These are phyloP conservation scores for Serendipita sp. DNA, from an alignment of 768 basidiomycete species.

Conservation along the genomic window DNA sequence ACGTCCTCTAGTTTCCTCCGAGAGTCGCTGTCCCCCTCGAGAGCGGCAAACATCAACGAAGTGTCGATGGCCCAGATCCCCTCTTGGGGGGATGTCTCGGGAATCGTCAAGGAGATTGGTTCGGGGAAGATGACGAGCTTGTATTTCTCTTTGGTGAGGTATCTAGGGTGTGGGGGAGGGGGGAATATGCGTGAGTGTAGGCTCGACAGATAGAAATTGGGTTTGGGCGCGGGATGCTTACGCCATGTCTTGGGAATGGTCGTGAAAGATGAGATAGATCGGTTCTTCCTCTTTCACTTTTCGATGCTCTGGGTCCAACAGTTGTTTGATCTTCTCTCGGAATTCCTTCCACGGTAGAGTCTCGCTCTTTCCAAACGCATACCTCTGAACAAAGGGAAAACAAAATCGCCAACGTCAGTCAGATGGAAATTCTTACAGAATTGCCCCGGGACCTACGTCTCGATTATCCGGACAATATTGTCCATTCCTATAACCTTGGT, in stretches of 20 bases:
- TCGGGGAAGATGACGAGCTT: conserved; percentile 35
- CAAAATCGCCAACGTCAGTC: too few species aligned
- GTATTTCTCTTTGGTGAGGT: conserved; percentile 3
- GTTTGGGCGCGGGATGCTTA: conserved; percentile 16
- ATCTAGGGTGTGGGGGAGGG: too few species aligned
- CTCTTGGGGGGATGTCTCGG: conserved; percentile 33
- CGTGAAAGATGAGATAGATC: conserved; percentile 69
- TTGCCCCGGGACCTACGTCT: conserved; percentile 25
- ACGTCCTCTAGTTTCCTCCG: conserved; percentile 41
- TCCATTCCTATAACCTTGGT: conserved; percentile 38
- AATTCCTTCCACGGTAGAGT: conserved; percentile 34
- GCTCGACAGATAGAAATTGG: too few species aligned
- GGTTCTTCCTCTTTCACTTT: conserved; percentile 28
- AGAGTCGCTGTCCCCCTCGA: conserved; percentile 46
- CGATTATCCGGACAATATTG: conserved; percentile 47
- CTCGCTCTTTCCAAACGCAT: conserved; percentile 42
- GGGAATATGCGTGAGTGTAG: too few species aligned
- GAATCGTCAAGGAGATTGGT: conserved; percentile 37
- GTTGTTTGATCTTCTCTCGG: conserved; percentile 31
- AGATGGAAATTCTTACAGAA: too few species aligned
- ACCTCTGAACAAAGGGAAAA: background rate
- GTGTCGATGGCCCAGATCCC: conserved; percentile 60
- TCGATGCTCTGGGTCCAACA: conserved; percentile 25
- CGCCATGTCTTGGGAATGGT: conserved; percentile 63
- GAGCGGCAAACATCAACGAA: conserved; percentile 53